Evolutionary conservation across 164 flowering plant species (phyloP).

Genomic region (Aristolochia californica): DNA sequence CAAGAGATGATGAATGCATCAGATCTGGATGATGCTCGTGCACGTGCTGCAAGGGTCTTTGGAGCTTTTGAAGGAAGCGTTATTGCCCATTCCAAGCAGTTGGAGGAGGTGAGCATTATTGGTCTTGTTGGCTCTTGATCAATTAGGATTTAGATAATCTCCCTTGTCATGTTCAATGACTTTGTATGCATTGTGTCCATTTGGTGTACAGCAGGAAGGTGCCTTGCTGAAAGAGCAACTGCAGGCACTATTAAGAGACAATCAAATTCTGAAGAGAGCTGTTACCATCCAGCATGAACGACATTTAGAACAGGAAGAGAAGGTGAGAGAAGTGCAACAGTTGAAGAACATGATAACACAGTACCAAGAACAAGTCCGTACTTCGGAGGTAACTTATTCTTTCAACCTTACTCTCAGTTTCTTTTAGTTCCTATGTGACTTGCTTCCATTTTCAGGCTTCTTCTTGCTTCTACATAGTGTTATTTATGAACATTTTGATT

Average conservation of each 20-base stretch:
- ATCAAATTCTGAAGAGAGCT: conserved; percentile 64
- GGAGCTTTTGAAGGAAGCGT: conserved; percentile 29
- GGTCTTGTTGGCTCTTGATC: no score
- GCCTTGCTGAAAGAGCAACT: conserved; percentile 48
- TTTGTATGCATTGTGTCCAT: background rate
- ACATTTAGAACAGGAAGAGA: conserved; percentile 53
- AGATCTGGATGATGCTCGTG: conserved; percentile 28
- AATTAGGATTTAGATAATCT: no score
- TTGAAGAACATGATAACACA: conserved; percentile 57
- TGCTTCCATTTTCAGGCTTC: background rate
- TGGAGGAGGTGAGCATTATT: conserved; percentile 11
- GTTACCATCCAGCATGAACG: conserved; percentile 83
- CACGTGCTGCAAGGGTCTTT: conserved; percentile 31
- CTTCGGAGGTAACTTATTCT: conserved; percentile 45
- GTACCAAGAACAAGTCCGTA: conserved; percentile 65
- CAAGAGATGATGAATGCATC: conserved; percentile 31
- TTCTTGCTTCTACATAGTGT: background rate
- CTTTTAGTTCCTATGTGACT: no score
- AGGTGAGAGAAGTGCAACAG: conserved; percentile 44
- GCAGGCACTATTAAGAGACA: conserved; percentile 43
- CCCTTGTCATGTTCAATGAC: background rate
- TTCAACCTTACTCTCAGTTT: background rate
- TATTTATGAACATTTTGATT: background rate
- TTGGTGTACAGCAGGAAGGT: conserved; percentile 34
- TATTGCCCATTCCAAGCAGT: conserved; percentile 11